phyloP scores from a whole-genome alignment of 306 rosid species.

The Psophocarpus tetragonolobus region DNA sequence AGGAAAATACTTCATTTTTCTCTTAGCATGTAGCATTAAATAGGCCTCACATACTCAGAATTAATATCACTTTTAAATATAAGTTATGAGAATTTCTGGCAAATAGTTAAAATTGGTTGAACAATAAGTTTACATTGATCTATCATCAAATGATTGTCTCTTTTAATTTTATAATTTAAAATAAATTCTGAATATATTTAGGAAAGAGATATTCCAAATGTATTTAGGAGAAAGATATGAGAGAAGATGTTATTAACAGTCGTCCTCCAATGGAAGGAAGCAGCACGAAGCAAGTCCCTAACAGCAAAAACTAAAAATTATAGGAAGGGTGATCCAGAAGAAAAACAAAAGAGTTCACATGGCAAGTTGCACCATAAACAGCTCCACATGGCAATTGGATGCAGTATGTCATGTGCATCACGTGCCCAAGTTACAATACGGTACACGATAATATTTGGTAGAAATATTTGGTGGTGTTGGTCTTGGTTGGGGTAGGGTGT shows the following conservation, averaged over 20 bases:
- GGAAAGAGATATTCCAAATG: too few species aligned
- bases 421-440: neutral
- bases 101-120: too few species aligned
- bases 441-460: neutral
- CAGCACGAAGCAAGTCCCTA: neutral
- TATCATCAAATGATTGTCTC: too few species aligned
- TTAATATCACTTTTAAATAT: too few species aligned
- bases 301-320: neutral
- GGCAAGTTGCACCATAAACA: conserved; percentile 28
- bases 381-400: neutral
- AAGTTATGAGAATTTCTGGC: too few species aligned
- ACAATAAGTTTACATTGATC: too few species aligned
- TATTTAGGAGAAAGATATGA: too few species aligned
- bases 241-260: too few species aligned
- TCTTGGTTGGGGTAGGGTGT: neutral
- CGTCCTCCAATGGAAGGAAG: too few species aligned
- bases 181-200: too few species aligned
- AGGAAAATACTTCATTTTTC: neutral
- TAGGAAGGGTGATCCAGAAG: neutral
- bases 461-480: conserved; percentile 9
- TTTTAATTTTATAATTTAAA: too few species aligned
- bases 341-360: conserved; percentile 27
- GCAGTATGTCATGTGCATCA: conserved; percentile 24
- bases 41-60: neutral
- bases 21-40: neutral